These are phyloP conservation scores for Zoysia pacifica DNA, from an alignment of 176 grass and related monocot genomes.

Conservation along the genomic window DNA sequence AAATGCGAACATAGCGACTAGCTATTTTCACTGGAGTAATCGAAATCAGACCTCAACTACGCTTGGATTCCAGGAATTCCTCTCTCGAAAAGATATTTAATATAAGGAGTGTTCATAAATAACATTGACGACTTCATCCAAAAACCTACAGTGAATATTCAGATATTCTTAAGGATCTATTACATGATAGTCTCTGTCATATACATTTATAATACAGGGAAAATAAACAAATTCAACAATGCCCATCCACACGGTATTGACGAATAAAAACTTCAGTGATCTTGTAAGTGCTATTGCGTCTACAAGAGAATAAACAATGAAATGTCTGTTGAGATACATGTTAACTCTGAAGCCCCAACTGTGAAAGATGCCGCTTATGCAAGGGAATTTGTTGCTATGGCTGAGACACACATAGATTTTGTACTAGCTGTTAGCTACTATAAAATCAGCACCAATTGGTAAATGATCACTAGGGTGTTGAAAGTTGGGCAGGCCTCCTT, in stretches of 20 bases:
- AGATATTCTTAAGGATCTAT: neutral
- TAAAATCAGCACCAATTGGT: constrained; percentile 81
- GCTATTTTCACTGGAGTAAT: too few relatives aligned
- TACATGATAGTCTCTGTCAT: neutral
- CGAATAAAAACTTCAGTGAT: neutral
- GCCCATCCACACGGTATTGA: neutral
- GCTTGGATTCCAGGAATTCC: neutral
- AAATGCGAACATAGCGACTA: neutral
- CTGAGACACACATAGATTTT: constrained; percentile 17
- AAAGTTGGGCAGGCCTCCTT: constrained; percentile 77
- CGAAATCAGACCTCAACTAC: too few relatives aligned
- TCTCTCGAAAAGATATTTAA: too few relatives aligned
- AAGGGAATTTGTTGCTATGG: neutral
- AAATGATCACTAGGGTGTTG: constrained; percentile 89
- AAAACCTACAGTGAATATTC: neutral
- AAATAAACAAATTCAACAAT: neutral
- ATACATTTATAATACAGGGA: neutral
- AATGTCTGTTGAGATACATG: constrained; percentile 8
- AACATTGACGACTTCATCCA: too few relatives aligned
- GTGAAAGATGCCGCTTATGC: neutral
- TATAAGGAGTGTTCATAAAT: too few relatives aligned
- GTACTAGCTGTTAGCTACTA: constrained; percentile 31
- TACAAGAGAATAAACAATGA: neutral
- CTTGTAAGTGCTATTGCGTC: constrained; percentile 1
- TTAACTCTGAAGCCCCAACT: neutral